A percentile compares a stretch with the other conserved stretches of the same genome.
Conservation (phyloP, 2,329 filamentous ascomycete species). For the Endothia cerciana region DNA sequence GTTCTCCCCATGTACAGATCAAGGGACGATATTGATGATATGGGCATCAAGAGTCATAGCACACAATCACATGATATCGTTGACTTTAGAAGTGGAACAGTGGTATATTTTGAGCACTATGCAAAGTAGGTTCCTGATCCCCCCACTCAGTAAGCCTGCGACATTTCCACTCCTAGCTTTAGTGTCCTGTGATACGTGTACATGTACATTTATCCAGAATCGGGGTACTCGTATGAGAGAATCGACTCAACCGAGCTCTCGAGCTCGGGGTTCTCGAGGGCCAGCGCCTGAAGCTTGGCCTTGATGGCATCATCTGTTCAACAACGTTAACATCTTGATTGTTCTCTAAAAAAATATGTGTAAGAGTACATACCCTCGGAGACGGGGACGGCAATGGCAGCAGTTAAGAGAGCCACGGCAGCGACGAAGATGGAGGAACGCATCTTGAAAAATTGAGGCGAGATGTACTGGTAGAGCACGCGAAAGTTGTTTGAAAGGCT, state of each 20-base stretch:
- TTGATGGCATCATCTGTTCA: neutral
- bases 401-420: neutral
- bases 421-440: neutral
- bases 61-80: too few species aligned
- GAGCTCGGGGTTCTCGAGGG: neutral
- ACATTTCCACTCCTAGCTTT: too few species aligned
- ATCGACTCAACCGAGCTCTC: neutral
- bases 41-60: too few species aligned
- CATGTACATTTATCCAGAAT: too few species aligned
- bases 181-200: too few species aligned
- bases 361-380: neutral
- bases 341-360: neutral
- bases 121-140: too few species aligned
- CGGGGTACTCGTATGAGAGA: neutral
- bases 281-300: neutral
- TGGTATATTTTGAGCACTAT: too few species aligned
- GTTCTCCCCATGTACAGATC: too few species aligned
- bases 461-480: neutral
- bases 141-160: too few species aligned
- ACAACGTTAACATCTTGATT: too few species aligned
- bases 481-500: neutral
- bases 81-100: too few species aligned
- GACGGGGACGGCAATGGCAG: neutral
- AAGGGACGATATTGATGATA: too few species aligned
- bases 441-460: neutral